phyloP scores from a whole-genome alignment of 2,329 filamentous ascomycete genomes.

The Colletotrichum sublineola region DNA sequence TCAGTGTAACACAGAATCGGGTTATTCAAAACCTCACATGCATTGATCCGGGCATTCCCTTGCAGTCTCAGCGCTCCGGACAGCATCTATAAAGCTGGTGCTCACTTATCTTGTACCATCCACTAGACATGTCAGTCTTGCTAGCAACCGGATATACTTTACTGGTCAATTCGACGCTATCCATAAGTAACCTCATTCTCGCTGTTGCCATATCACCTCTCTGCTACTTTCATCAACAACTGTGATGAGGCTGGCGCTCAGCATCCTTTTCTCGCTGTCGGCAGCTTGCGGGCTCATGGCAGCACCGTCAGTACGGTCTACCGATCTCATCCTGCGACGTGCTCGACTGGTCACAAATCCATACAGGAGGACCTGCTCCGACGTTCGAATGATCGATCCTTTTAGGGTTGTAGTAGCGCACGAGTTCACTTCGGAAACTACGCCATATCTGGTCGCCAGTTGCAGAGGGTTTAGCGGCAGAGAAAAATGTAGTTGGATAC shows the following conservation, averaged over 20 bases:
- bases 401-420: too few species aligned
- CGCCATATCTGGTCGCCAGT: slow-evolving; percentile 5
- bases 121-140: background rate
- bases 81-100: background rate
- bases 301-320: background rate
- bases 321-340: background rate
- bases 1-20: background rate
- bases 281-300: background rate
- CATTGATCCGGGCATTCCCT: background rate
- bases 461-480: background rate
- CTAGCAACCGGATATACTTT: background rate
- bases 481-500: slow-evolving; percentile 5
- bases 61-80: background rate
- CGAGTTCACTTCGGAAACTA: background rate
- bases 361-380: background rate
- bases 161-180: too few species aligned
- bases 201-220: background rate
- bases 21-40: background rate
- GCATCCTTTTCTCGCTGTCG: background rate
- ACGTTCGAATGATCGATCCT: slow-evolving; percentile 1
- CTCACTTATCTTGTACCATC: too few species aligned
- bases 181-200: too few species aligned
- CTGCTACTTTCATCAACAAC: background rate
- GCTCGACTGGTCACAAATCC: too few species aligned
- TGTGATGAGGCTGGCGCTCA: background rate